phyloP scores from a whole-genome alignment of 768 basidiomycete genomes.

The Collybia nuda region DNA sequence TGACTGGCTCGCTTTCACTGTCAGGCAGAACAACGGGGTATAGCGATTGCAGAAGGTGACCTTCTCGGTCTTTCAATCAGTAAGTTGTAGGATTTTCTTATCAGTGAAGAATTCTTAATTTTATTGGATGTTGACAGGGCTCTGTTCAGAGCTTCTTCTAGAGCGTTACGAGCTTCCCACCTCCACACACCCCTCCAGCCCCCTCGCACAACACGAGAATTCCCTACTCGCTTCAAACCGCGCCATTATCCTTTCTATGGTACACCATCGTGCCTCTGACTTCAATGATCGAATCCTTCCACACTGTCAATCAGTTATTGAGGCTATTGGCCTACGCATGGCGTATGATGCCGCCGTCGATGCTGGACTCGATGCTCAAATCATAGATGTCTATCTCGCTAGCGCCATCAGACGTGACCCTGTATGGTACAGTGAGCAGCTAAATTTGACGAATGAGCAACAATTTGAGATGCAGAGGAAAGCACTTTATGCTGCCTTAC shows the following conservation, averaged over 20 bases:
- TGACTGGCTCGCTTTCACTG: neutral
- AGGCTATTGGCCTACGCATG: conserved; percentile 45
- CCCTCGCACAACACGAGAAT: conserved; percentile 20
- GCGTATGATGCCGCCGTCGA: conserved; percentile 40
- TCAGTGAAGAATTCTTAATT: neutral
- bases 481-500: conserved; percentile 11
- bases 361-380: conserved; percentile 18
- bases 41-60: conserved; percentile 46
- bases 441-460: conserved; percentile 19
- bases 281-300: conserved; percentile 40
- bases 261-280: conserved; percentile 25
- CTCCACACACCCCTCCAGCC: conserved; percentile 10
- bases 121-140: conserved; percentile 15
- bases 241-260: conserved; percentile 18
- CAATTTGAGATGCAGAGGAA: conserved; percentile 31
- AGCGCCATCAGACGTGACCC: conserved; percentile 31
- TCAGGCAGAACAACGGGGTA: conserved; percentile 37
- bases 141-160: conserved; percentile 25
- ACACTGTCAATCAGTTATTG: conserved; percentile 33
- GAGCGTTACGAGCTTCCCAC: conserved; percentile 18
- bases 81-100: conserved; percentile 14
- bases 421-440: conserved; percentile 34
- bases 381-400: conserved; percentile 40
- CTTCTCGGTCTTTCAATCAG: conserved; percentile 37
- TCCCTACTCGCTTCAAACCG: conserved; percentile 14